phyloP scores from a whole-genome alignment of 2,329 filamentous ascomycete genomes.

The Acrodontium crateriforme region DNA sequence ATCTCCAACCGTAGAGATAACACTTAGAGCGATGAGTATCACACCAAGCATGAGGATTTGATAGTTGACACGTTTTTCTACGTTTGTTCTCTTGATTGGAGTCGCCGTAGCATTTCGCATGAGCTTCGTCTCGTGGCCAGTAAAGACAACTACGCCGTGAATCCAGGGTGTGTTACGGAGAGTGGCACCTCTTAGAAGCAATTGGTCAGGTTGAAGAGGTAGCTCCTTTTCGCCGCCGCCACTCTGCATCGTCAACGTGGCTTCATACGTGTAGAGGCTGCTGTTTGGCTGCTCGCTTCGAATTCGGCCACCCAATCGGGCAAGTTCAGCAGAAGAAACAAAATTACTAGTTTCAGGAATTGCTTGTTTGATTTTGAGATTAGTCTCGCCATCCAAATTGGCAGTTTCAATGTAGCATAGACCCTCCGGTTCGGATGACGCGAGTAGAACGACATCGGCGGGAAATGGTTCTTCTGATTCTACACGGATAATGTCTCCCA shows the following conservation, averaged over 20 bases:
- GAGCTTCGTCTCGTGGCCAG: constrained; percentile 93
- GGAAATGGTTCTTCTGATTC: constrained; percentile 93
- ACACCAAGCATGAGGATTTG: constrained; percentile 82
- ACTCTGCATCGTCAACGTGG: constrained; percentile 78
- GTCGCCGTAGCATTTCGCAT: constrained; percentile 97
- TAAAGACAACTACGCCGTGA: constrained; percentile 91
- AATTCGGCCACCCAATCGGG: constrained; percentile 70
- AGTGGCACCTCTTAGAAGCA: constrained; percentile 83
- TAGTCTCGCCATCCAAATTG: constrained; percentile 94
- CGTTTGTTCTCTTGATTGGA: constrained; percentile 93
- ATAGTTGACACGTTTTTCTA: constrained; percentile 84
- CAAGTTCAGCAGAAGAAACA: constrained; percentile 75
- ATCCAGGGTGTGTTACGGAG: constrained; percentile 95
- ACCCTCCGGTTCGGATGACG: constrained; percentile 92
- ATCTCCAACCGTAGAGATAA: constrained; percentile 85
- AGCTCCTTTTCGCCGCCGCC: constrained; percentile 90
- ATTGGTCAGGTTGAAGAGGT: constrained; percentile 77
- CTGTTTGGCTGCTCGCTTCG: constrained; percentile 96
- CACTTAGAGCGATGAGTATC: constrained; percentile 70
- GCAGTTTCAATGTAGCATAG: constrained; percentile 98
- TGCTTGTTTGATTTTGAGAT: constrained; percentile 96
- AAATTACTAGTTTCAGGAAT: constrained; percentile 81
- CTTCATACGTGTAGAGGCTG: constrained; percentile 96
- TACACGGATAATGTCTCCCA: constrained; percentile 85
- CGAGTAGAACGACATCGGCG: constrained; percentile 79